Base-by-base conservation (phyloP, 192 early-diverging fungal species). In the Backusella macrospora region DNA sequence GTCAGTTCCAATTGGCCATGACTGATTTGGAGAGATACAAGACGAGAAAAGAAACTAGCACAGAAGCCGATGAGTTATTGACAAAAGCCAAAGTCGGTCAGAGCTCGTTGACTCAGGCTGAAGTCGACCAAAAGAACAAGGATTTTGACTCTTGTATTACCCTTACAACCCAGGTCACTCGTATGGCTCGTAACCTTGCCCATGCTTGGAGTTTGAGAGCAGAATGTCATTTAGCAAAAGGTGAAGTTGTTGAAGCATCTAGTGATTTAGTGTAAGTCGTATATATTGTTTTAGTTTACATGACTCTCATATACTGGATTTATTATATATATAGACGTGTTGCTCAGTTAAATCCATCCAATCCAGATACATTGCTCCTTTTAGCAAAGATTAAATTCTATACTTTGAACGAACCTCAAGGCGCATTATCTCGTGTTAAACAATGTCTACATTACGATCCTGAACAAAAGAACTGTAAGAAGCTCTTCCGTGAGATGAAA, bases 401-500 rank as follows among this genome's bases (percentile, higher is more conserved):
- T 71, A 81, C 80, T 4, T 70, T 94, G 40, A 83, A 95, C 46
- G 91, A 96, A 85, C 85, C 88, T 0, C 81, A 86, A 73, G 87
- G 87, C 37, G 91, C 94, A 9, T 62, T 95, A 39, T 74, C 84
- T 0, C 84, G 86, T 70, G 83, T 93, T 72, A 96, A 96, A 63
- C 92, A 95, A 70, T 98, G 97, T 77, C 82, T 97, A 13, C 87
- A 90, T 34, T 90, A 90, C 5, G 97, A 99, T 76, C 96, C 95
- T 1, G 97, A 99, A 55, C 90, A 99, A 80, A 95, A 94, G 78
- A 42, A 80, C 38, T 99, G 97, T 87, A 96, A 96, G 80, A 82
- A 75, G 6, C 73, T 89, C 6, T 96, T 95, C 76, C 79, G 86
- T 29, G 82, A 78, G 63, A 72, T 96, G 43, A 96, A 95, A 69